These are phyloP conservation scores for Carpinus fangiana DNA, from an alignment of 306 rosid species.

Conservation along the genomic window DNA sequence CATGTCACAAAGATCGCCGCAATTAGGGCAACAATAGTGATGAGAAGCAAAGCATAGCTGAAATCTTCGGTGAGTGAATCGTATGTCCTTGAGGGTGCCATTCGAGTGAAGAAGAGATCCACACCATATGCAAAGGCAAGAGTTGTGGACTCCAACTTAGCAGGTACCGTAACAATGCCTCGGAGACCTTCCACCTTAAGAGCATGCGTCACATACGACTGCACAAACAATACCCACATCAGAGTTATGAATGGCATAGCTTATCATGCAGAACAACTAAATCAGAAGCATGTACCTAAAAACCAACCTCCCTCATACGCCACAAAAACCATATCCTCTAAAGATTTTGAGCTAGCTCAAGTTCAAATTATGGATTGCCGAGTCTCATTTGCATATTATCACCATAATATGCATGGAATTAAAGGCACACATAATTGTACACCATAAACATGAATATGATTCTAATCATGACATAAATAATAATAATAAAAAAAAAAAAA, in stretches of 20 bases:
- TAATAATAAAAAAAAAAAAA: too few relatives aligned
- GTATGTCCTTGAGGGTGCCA: conserved; percentile 89
- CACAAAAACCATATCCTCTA: too few relatives aligned
- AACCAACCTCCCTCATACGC: too few relatives aligned
- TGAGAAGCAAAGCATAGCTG: conserved; percentile 95
- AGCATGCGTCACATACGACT: conserved; percentile 87
- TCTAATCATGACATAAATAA: not conserved
- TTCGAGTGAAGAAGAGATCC: conserved; percentile 84
- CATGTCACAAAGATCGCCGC: conserved; percentile 88
- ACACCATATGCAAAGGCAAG: conserved; percentile 89
- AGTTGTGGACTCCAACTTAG: conserved; percentile 93
- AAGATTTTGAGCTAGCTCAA: not conserved
- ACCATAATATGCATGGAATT: not conserved
- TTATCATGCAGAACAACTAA: not conserved
- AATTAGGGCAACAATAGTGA: conserved; percentile 83
- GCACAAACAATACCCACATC: conserved; percentile 36
- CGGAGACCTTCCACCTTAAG: conserved; percentile 86
- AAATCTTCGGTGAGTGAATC: conserved; percentile 98
- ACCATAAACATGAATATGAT: not conserved
- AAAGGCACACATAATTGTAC: not conserved
- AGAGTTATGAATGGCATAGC: not conserved
- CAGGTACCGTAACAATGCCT: conserved; percentile 77
- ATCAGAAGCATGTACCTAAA: conserved; percentile 7
- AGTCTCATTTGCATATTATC: not conserved
- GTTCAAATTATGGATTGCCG: not conserved